Conservation (phyloP, 1,284 basidiomycete genomes). For the Ustilago trichophora region DNA sequence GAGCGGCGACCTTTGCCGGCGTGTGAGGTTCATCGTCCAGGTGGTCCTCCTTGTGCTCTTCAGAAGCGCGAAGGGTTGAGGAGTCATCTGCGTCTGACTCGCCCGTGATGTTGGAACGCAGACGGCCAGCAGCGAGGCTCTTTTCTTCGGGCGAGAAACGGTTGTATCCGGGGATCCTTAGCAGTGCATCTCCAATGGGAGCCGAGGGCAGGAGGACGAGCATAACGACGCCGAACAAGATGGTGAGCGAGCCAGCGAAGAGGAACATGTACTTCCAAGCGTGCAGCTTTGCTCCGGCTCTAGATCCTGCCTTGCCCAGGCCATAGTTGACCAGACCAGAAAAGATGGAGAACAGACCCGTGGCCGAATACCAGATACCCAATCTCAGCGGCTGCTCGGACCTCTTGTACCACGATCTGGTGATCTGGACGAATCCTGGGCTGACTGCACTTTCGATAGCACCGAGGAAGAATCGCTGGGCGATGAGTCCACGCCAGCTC, state of each 20-base stretch:
- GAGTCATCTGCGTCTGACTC: slow-evolving; percentile 58
- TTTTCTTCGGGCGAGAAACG: slow-evolving; percentile 42
- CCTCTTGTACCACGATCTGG: slow-evolving; percentile 69
- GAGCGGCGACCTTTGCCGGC: too few relatives aligned
- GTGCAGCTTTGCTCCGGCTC: slow-evolving; percentile 59
- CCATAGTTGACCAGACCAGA: slow-evolving; percentile 70
- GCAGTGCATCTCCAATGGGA: slow-evolving; percentile 60
- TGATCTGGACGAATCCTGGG: slow-evolving; percentile 70
- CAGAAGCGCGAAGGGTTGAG: slow-evolving; percentile 15
- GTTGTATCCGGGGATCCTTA: slow-evolving; percentile 52
- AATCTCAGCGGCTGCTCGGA: slow-evolving; percentile 54
- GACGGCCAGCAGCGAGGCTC: slow-evolving; percentile 62
- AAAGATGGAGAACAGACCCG: slow-evolving; percentile 69
- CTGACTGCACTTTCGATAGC: slow-evolving; percentile 67
- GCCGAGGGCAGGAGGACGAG: slow-evolving; percentile 68
- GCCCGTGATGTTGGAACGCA: slow-evolving; percentile 66
- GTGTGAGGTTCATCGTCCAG: slow-evolving; percentile 8
- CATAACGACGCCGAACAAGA: slow-evolving; percentile 68
- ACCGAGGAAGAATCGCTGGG: slow-evolving; percentile 67
- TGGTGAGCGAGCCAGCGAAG: slow-evolving; percentile 70
- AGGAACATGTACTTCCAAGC: slow-evolving; percentile 71
- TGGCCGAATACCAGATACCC: slow-evolving; percentile 70
- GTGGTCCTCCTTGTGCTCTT: slow-evolving; percentile 8
- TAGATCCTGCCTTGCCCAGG: slow-evolving; percentile 66
- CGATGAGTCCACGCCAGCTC: slow-evolving; percentile 68